phyloP scores from a whole-genome alignment of 495 filamentous ascomycete genomes.

The Hypoxylon intermedium region DNA sequence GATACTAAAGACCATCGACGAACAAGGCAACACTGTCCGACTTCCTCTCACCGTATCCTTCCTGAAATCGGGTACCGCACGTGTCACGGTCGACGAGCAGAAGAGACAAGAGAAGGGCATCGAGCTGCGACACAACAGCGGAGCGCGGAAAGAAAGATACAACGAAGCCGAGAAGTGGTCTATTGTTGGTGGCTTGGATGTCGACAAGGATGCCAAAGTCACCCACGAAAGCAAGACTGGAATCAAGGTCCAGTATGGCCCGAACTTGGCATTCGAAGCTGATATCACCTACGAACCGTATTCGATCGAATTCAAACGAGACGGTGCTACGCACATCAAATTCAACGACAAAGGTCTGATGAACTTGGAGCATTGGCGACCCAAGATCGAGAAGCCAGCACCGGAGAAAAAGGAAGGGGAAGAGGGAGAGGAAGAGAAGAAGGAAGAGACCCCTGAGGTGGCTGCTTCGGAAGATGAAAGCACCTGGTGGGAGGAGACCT shows the following conservation, averaged over 20 bases:
- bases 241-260: slow-evolving; percentile 83
- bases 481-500: slow-evolving; percentile 97
- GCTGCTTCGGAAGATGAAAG: slow-evolving; percentile 69
- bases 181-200: slow-evolving; percentile 77
- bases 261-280: slow-evolving; percentile 75
- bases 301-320: slow-evolving; percentile 80
- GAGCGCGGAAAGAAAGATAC: slow-evolving; percentile 87
- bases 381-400: slow-evolving; percentile 75
- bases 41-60: slow-evolving; percentile 88
- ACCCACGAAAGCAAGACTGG: slow-evolving; percentile 63
- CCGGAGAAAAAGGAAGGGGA: slow-evolving; percentile 62
- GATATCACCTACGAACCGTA: slow-evolving; percentile 85
- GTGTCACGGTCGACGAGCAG: slow-evolving; percentile 89
- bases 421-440: slow-evolving; percentile 49
- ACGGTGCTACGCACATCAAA: slow-evolving; percentile 81
- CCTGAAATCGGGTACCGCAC: slow-evolving; percentile 83
- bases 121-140: slow-evolving; percentile 82
- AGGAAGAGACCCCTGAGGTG: slow-evolving; percentile 49
- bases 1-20: slow-evolving; percentile 75
- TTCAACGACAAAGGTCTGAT: slow-evolving; percentile 86
- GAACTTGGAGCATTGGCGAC: slow-evolving; percentile 95
- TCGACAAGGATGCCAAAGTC: slow-evolving; percentile 71
- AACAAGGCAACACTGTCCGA: slow-evolving; percentile 67
- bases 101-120: slow-evolving; percentile 88
- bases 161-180: slow-evolving; percentile 89